Evolutionary conservation across 2,329 filamentous ascomycete genomes (phyloP).

Genomic region (Capronia coronata): DNA sequence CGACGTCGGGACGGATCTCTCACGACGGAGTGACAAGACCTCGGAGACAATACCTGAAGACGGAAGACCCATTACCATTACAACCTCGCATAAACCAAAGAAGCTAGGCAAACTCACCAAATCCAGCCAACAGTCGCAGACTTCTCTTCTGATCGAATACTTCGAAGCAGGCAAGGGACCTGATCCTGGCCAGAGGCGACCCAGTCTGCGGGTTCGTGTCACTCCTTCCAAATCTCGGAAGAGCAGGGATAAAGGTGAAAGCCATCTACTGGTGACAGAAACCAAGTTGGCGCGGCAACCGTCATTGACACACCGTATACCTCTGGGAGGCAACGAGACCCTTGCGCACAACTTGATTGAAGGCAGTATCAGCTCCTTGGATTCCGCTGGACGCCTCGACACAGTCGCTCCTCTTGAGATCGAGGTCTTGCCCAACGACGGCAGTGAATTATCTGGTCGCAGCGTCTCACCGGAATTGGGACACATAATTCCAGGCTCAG

Average conservation of each 20-base stretch:
- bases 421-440: constrained; percentile 65
- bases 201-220: constrained; percentile 73
- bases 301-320: constrained; percentile 62
- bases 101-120: constrained; percentile 52
- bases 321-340: constrained; percentile 44
- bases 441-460: constrained; percentile 63
- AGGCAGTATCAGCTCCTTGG: constrained; percentile 64
- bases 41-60: constrained; percentile 48
- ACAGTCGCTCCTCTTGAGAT: constrained; percentile 72
- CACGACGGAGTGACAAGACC: constrained; percentile 45
- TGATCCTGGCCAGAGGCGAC: constrained; percentile 57
- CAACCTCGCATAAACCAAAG: constrained; percentile 63
- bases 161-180: constrained; percentile 70
- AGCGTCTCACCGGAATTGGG: constrained; percentile 52
- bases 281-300: constrained; percentile 66
- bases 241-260: constrained; percentile 49
- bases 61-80: constrained; percentile 79
- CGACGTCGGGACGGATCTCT: constrained; percentile 46
- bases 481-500: constrained; percentile 66
- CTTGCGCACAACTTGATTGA: constrained; percentile 48
- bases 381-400: constrained; percentile 64
- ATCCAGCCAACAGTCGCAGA: constrained; percentile 63
- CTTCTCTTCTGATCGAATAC: constrained; percentile 88
- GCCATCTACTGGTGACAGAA: constrained; percentile 82
- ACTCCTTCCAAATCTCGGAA: constrained; percentile 62